Percentiles rank a stretch among this genome's conserved stretches.
Conservation (phyloP, 768 basidiomycete genomes). For the Panus rudis region DNA sequence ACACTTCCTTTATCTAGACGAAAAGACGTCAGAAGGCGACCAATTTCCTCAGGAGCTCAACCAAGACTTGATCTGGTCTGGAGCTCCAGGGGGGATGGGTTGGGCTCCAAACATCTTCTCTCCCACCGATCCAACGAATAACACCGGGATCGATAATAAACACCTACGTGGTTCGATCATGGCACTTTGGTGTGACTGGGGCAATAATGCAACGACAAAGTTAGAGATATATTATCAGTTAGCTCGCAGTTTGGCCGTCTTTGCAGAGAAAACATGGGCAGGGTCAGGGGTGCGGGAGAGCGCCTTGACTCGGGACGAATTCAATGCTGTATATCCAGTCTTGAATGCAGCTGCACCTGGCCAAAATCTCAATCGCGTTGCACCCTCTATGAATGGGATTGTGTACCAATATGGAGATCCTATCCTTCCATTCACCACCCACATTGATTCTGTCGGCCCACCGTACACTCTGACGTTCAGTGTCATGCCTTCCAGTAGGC, state of each 20-base stretch:
- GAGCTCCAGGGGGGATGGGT: slow-evolving; percentile 17
- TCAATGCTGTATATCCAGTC: slow-evolving; percentile 27
- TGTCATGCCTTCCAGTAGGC: slow-evolving; percentile 24
- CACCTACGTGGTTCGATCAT: slow-evolving; percentile 19
- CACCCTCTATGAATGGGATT: slow-evolving; percentile 22
- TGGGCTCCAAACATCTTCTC: slow-evolving; percentile 23
- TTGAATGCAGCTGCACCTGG: slow-evolving; percentile 35
- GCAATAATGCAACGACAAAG: slow-evolving; percentile 37
- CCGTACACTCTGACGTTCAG: slow-evolving; percentile 36
- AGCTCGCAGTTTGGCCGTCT: slow-evolving; percentile 32
- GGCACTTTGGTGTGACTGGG: slow-evolving; percentile 34
- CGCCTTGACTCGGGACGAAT: slow-evolving; percentile 28
- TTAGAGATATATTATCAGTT: slow-evolving; percentile 39
- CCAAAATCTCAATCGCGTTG: slow-evolving; percentile 37
- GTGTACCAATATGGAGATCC: slow-evolving; percentile 23
- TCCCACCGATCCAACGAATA: slow-evolving; percentile 18
- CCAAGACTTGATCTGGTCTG: slow-evolving; percentile 24
- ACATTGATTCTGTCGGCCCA: slow-evolving; percentile 33
- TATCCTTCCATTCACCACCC: slow-evolving; percentile 17
- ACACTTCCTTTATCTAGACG: slow-evolving; percentile 18
- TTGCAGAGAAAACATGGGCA: slow-evolving; percentile 38
- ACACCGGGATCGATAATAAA: slow-evolving; percentile 15
- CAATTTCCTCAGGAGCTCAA: slow-evolving; percentile 28
- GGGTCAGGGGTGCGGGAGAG: slow-evolving; percentile 30
- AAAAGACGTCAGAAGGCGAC: slow-evolving; percentile 20